phyloP scores from a whole-genome alignment of 257 asterid species.

The Salvia miltiorrhiza region DNA sequence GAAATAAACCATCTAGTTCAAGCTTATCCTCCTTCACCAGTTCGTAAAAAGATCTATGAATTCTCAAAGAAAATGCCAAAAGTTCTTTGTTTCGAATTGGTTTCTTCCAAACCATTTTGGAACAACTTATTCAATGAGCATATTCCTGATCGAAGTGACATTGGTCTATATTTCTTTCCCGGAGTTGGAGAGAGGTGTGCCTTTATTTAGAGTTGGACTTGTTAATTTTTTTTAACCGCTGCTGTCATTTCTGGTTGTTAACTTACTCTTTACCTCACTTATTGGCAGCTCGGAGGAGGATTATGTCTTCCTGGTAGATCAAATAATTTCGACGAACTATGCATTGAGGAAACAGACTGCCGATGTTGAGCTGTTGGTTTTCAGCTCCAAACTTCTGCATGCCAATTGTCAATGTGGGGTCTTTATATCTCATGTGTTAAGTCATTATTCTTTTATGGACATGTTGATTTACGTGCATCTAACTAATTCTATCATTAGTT shows the following conservation, averaged over 20 bases:
- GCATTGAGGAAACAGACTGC: constrained; percentile 47
- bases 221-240: not conserved
- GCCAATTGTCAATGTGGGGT: constrained; percentile 52
- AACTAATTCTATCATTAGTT: not conserved
- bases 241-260: not conserved
- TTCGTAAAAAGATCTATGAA: constrained; percentile 42
- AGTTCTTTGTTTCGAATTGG: constrained; percentile 47
- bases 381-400: constrained; percentile 51
- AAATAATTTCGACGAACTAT: constrained; percentile 27
- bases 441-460: not conserved
- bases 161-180: constrained; percentile 68
- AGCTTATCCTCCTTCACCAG: constrained; percentile 56
- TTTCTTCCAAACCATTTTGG: constrained; percentile 38
- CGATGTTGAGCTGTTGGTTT: constrained; percentile 58
- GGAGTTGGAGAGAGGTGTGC: constrained; percentile 42
- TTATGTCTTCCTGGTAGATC: constrained; percentile 44
- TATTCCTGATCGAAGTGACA: constrained; percentile 41
- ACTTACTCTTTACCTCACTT: not conserved
- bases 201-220: not conserved
- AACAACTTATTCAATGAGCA: constrained; percentile 31
- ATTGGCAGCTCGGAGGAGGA: constrained; percentile 39
- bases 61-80: constrained; percentile 56
- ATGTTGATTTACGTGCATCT: not conserved
- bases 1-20: constrained; percentile 31
- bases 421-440: not conserved